Evolutionary conservation across 495 filamentous ascomycete species (phyloP).

Genomic region (Hyaloscypha variabilis): DNA sequence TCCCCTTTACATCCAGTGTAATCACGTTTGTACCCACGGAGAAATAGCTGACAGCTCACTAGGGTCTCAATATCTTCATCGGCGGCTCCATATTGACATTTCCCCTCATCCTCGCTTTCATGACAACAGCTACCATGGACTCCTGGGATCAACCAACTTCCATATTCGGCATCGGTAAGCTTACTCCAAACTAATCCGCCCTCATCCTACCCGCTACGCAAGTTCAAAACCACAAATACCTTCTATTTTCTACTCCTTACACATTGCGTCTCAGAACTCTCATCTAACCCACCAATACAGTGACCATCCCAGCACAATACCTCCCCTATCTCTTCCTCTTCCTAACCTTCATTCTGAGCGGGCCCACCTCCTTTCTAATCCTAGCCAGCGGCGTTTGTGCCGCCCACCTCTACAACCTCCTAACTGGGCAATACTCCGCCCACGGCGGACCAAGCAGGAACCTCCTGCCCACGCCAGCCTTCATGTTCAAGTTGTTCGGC

Average conservation of each 20-base stretch:
- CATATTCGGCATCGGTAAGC: background rate
- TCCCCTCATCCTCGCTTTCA: background rate
- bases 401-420: background rate
- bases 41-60: background rate
- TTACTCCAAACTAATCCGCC: too few species aligned
- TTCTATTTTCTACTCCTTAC: background rate
- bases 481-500: background rate
- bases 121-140: background rate
- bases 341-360: background rate
- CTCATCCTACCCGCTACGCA: too few species aligned
- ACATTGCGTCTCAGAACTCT: background rate
- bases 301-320: constrained; percentile 10
- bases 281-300: background rate
- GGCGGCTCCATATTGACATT: background rate
- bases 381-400: background rate
- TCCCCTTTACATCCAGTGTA: too few species aligned
- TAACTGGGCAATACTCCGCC: background rate
- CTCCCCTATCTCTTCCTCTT: constrained; percentile 8
- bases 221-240: background rate
- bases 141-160: background rate
- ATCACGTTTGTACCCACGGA: too few species aligned
- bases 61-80: background rate
- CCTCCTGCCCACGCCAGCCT: background rate
- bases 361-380: background rate
- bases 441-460: background rate